Conservation (phyloP, 345 rosid species). For the Gossypium australe region DNA sequence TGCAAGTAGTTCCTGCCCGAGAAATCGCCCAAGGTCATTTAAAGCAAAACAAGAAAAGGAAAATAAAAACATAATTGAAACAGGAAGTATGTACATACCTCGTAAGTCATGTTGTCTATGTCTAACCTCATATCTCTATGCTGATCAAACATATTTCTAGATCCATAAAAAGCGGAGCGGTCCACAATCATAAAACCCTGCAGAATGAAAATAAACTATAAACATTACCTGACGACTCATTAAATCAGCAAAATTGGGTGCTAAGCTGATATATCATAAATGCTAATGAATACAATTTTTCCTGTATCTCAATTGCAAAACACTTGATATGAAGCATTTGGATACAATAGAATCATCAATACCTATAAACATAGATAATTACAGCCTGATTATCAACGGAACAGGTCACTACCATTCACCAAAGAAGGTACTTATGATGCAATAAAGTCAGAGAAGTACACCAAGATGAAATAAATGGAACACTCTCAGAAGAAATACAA, state of each 20-base stretch:
- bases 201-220: conserved; percentile 11
- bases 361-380: no score
- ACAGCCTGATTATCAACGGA: no score
- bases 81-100: conserved; percentile 37
- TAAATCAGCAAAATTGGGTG: not conserved
- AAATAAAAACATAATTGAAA: conserved; percentile 6
- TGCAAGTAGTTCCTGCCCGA: conserved; percentile 70
- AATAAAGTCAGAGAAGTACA: not conserved
- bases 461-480: not conserved
- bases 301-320: not conserved
- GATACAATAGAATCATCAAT: no score
- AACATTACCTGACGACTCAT: not conserved
- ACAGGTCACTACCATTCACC: not conserved
- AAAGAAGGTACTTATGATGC: not conserved
- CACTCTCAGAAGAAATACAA: not conserved
- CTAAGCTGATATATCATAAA: not conserved
- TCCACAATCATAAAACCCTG: conserved; percentile 60
- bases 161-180: conserved; percentile 43
- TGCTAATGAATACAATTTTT: not conserved
- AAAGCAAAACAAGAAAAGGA: not conserved
- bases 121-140: conserved; percentile 87
- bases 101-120: conserved; percentile 78
- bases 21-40: conserved; percentile 11
- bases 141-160: conserved; percentile 57
- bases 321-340: not conserved